Percentiles rank a stretch among this genome's conserved stretches.
These are phyloP conservation scores for Fusarium sp. DNA, from an alignment of 2,329 filamentous ascomycete genomes.

Conservation along the genomic window DNA sequence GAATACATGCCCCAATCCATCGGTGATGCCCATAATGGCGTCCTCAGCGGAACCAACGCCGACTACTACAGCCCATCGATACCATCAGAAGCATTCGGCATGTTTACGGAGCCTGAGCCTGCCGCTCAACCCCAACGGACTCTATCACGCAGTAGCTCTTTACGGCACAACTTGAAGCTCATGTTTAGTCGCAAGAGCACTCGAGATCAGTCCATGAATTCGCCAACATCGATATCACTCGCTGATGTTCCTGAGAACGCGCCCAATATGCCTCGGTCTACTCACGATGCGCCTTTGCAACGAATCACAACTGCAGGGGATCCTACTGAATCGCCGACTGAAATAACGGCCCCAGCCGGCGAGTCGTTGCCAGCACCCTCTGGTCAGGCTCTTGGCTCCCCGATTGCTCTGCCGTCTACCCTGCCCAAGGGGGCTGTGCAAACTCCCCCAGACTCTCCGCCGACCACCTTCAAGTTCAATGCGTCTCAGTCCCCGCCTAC, in stretches of 20 bases:
- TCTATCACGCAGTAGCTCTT: constrained; percentile 50
- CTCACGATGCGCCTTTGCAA: constrained; percentile 37
- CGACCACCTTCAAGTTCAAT: constrained; percentile 38
- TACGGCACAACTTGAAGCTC: constrained; percentile 52
- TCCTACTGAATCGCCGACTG: constrained; percentile 49
- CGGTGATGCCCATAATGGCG: constrained; percentile 46
- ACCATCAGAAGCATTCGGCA: constrained; percentile 57
- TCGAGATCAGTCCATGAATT: constrained; percentile 47
- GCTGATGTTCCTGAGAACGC: constrained; percentile 28
- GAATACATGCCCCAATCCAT: constrained; percentile 47
- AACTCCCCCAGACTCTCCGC: constrained; percentile 45
- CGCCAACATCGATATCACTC: constrained; percentile 40
- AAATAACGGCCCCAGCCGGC: constrained; percentile 39
- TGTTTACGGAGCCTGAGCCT: constrained; percentile 47
- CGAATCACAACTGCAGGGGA: constrained; percentile 40
- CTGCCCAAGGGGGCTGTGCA: constrained; percentile 33
- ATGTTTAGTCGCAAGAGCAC: constrained; percentile 53
- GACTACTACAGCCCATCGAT: constrained; percentile 58
- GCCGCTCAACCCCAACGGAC: constrained; percentile 43
- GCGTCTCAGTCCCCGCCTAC: constrained; percentile 47
- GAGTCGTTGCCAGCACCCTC: constrained; percentile 29
- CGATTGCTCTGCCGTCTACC: constrained; percentile 35
- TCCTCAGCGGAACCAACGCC: constrained; percentile 53
- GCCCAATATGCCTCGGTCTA: constrained; percentile 3
- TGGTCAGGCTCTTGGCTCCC: constrained; percentile 38